Evolutionary conservation across 2,329 filamentous ascomycete genomes (phyloP).

Genomic region (Pyrenophora teres): DNA sequence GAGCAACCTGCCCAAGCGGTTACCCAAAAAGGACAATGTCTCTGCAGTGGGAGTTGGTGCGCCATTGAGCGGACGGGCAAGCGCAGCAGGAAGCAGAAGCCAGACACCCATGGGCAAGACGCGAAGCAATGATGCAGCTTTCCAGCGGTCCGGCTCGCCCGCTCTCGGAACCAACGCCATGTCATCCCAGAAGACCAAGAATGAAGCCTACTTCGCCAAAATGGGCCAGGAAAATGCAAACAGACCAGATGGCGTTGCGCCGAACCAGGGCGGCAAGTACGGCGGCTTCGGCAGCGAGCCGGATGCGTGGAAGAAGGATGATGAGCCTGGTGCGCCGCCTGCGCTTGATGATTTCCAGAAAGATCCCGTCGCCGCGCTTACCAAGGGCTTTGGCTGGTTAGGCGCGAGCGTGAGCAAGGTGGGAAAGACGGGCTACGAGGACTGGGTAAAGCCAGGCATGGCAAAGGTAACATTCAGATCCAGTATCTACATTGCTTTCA

Average conservation of each 20-base stretch:
- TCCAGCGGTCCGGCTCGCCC: conserved; percentile 44
- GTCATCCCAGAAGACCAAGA: conserved; percentile 59
- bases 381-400: conserved; percentile 95
- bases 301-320: conserved; percentile 53
- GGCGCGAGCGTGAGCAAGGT: conserved; percentile 84
- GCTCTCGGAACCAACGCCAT: conserved; percentile 47
- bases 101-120: conserved; percentile 48
- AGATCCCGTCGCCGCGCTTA: conserved; percentile 85
- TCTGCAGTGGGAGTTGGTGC: conserved; percentile 30
- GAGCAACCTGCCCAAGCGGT: conserved; percentile 61
- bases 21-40: conserved; percentile 41
- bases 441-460: conserved; percentile 90
- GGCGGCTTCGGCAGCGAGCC: conserved; percentile 84
- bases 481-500: neutral
- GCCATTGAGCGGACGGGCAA: conserved; percentile 41
- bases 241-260: conserved; percentile 74
- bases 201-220: conserved; percentile 89
- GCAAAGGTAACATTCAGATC: conserved; percentile 66
- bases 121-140: conserved; percentile 36
- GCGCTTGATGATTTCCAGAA: conserved; percentile 87
- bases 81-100: conserved; percentile 43
- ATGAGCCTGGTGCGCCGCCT: conserved; percentile 58
- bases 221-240: conserved; percentile 82
- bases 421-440: conserved; percentile 87
- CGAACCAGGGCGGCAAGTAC: conserved; percentile 91